phyloP scores from a whole-genome alignment of 306 rosid genomes.

The Corylus heterophylla region DNA sequence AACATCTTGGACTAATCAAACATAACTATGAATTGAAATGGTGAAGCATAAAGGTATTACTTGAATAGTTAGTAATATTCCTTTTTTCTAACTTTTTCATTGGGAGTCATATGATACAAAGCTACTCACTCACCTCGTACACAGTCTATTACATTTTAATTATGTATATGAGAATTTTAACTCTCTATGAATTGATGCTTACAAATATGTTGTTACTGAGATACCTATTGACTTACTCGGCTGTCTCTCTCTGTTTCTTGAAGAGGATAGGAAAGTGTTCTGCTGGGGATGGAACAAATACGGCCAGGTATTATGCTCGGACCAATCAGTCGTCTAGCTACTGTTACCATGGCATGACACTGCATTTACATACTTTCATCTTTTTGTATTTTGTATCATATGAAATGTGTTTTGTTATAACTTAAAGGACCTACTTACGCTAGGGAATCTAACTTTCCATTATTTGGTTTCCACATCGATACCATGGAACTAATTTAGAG shows the following conservation, averaged over 20 bases:
- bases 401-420: not conserved
- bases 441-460: not conserved
- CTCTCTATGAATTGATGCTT: not conserved
- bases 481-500: not conserved
- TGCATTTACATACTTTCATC: not conserved
- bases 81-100: not conserved
- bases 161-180: not conserved
- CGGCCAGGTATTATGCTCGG: conserved; percentile 72
- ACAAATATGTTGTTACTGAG: not conserved
- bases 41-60: not conserved
- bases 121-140: not conserved
- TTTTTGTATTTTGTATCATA: not conserved
- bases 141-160: not conserved
- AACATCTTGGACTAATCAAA: too few species aligned
- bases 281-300: conserved; percentile 99
- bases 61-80: not conserved
- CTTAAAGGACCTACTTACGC: not conserved
- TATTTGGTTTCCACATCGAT: not conserved
- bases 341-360: not conserved
- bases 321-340: not conserved
- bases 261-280: conserved; percentile 76
- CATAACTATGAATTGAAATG: too few species aligned
- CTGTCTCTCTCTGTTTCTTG: conserved; percentile 32
- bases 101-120: not conserved
- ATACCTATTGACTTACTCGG: not conserved